phyloP scores from a whole-genome alignment of 768 basidiomycete genomes.

The Glaciozyma antarctica region DNA sequence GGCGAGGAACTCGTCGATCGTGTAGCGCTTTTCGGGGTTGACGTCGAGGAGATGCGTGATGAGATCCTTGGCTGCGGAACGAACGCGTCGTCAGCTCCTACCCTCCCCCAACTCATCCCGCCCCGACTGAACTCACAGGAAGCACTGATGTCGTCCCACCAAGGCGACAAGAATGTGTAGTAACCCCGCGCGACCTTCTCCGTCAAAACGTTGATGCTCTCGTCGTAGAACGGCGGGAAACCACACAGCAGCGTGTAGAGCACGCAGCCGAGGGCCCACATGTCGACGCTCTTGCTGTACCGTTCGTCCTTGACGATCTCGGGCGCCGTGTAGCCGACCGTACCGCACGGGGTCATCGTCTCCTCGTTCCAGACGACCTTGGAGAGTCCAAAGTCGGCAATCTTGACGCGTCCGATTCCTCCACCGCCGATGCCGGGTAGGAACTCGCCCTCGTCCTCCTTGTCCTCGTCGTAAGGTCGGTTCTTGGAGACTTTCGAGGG shows the following conservation, averaged over 20 bases:
- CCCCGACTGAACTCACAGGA: constrained; percentile 51
- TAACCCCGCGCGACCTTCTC: constrained; percentile 96
- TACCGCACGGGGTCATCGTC: constrained; percentile 99
- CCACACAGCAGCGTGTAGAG: constrained; percentile 95
- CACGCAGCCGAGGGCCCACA: constrained; percentile 99
- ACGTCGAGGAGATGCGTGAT: constrained; percentile 91
- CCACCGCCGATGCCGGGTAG: constrained; percentile 85
- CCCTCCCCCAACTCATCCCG: constrained; percentile 18
- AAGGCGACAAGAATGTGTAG: constrained; percentile 96
- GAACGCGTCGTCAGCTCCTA: constrained; percentile 7
- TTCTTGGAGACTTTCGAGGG: constrained; percentile 65
- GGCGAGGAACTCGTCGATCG: constrained; percentile 92
- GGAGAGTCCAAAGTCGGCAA: constrained; percentile 93
- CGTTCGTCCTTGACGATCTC: constrained; percentile 99
- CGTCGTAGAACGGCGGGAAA: constrained; percentile 89
- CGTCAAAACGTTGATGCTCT: constrained; percentile 93
- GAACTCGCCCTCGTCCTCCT: constrained; percentile 97
- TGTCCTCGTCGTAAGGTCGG: constrained; percentile 93
- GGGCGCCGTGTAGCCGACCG: constrained; percentile 97
- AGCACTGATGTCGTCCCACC: constrained; percentile 93
- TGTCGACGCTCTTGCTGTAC: constrained; percentile 92
- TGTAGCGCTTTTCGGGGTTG: constrained; percentile 88
- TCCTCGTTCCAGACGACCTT: constrained; percentile 99
- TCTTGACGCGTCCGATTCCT: constrained; percentile 95
- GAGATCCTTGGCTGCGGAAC: constrained; percentile 73